These are phyloP conservation scores for Dioszegia aurantiaca DNA, from an alignment of 768 basidiomycete genomes.

Conservation along the genomic window DNA sequence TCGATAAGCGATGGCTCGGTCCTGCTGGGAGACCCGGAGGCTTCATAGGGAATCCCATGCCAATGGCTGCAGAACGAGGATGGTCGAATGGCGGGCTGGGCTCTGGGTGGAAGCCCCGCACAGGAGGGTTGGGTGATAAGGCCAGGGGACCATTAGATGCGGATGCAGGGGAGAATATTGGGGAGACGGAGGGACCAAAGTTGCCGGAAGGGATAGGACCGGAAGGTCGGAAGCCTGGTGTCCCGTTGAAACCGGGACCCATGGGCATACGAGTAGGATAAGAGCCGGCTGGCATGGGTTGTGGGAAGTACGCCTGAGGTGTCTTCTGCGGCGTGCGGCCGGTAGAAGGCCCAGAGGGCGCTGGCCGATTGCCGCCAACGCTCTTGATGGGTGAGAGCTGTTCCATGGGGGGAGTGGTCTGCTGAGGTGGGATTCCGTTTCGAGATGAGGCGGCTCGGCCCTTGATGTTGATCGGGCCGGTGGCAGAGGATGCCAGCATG, in stretches of 20 bases:
- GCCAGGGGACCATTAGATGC: constrained; percentile 7
- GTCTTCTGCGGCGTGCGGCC: constrained; percentile 28
- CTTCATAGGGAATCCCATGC: constrained; percentile 42
- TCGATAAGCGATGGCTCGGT: constrained; percentile 21
- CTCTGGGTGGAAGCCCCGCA: constrained; percentile 15
- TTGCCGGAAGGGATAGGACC: constrained; percentile 2
- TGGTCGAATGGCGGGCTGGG: constrained; percentile 29
- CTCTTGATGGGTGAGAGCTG: constrained; percentile 29
- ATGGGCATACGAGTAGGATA: constrained; percentile 33
- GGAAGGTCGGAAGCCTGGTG: constrained; percentile 32
- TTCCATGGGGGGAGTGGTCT: constrained; percentile 30
- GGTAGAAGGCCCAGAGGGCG: constrained; percentile 12
- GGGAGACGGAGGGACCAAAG: constrained; percentile 21
- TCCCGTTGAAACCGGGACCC: constrained; percentile 23
- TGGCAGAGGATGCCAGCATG: constrained; percentile 17
- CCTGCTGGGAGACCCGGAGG: constrained; percentile 9
- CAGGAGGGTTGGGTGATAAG: constrained; percentile 18
- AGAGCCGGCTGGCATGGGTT: constrained; percentile 31
- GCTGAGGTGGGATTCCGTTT: constrained; percentile 25
- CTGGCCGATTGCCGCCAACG: constrained; percentile 15
- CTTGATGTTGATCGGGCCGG: constrained; percentile 21
- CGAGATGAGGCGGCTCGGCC: constrained; percentile 19
- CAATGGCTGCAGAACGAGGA: constrained; percentile 37
- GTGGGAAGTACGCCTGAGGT: constrained; percentile 39
- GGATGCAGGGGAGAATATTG: constrained; percentile 30